Evolutionary conservation across 2,329 filamentous ascomycete species (phyloP).

Genomic region (Fusarium torreyae): DNA sequence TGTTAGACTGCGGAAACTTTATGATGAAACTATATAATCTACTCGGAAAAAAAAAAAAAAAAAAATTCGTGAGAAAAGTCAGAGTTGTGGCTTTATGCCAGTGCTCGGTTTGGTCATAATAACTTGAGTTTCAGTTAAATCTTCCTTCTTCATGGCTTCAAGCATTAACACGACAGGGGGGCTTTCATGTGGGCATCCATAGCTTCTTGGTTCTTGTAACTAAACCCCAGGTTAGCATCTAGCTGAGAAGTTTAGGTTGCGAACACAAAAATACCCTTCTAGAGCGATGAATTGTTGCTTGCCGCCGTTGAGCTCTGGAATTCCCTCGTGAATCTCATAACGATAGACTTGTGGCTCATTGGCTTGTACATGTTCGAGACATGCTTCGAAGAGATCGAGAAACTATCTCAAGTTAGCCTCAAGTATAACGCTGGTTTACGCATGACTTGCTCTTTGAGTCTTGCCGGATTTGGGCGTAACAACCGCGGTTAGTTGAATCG

Average conservation of each 20-base stretch:
- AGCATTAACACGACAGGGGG: slow-evolving; percentile 40
- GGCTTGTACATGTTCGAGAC: slow-evolving; percentile 41
- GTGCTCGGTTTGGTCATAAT: slow-evolving; percentile 39
- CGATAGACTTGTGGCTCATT: slow-evolving; percentile 48
- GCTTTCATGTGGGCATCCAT: slow-evolving; percentile 43
- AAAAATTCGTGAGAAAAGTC: not conserved
- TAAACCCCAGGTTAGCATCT: slow-evolving; percentile 15
- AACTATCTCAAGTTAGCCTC: slow-evolving; percentile 28
- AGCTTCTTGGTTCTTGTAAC: slow-evolving; percentile 46
- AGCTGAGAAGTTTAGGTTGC: too few species aligned
- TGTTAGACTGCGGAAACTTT: not conserved
- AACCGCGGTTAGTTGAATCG: slow-evolving; percentile 47
- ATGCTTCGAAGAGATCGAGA: slow-evolving; percentile 45
- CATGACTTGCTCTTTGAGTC: slow-evolving; percentile 36
- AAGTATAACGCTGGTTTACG: not conserved
- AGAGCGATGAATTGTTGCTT: slow-evolving; percentile 47
- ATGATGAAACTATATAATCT: not conserved
- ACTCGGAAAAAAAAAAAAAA: too few species aligned
- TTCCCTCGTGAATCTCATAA: slow-evolving; percentile 47
- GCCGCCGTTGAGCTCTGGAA: slow-evolving; percentile 42
- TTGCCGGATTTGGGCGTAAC: slow-evolving; percentile 51
- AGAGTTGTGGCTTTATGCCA: slow-evolving; percentile 29
- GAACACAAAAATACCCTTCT: slow-evolving; percentile 42
- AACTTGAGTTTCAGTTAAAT: slow-evolving; percentile 34
- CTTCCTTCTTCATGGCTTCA: slow-evolving; percentile 39